Evolutionary conservation across 345 rosid species (phyloP).

Genomic region (Abelmoschus esculentus): DNA sequence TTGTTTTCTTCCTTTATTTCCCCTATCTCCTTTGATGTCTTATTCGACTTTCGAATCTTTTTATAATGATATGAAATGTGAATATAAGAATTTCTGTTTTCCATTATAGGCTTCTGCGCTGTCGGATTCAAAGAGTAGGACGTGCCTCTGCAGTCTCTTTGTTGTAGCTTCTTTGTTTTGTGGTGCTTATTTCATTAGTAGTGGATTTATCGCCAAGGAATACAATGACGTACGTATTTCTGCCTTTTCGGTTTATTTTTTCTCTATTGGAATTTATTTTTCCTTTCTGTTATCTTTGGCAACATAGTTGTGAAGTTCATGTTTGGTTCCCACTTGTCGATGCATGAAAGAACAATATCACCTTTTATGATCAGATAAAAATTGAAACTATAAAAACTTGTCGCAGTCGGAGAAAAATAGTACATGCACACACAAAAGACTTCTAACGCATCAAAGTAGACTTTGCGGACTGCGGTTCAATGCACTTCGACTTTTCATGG

Average conservation of each 20-base stretch:
- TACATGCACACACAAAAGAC: neutral
- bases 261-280: too few relatives aligned
- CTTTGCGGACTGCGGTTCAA: too few relatives aligned
- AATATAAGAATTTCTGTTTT: neutral
- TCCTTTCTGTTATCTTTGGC: neutral
- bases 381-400: neutral
- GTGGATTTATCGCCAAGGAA: slow-evolving; percentile 37
- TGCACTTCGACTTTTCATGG: neutral
- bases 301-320: neutral
- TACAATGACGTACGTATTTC: slow-evolving; percentile 47
- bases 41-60: too few relatives aligned
- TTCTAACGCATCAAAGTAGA: too few relatives aligned
- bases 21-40: too few relatives aligned
- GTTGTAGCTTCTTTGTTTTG: slow-evolving; percentile 31
- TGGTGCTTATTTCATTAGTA: slow-evolving; percentile 52
- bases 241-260: neutral
- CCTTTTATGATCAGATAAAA: neutral
- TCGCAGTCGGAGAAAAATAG: neutral
- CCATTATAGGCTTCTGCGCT: too few relatives aligned
- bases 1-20: too few relatives aligned
- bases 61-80: neutral
- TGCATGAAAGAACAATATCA: neutral
- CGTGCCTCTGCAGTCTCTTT: too few relatives aligned
- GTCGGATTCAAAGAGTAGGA: too few relatives aligned
- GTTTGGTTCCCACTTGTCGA: neutral